Percentiles rank a stretch among this genome's conserved stretches.
These are phyloP conservation scores for Auricularia heimuer DNA, from an alignment of 768 basidiomycete species.

Conservation along the genomic window DNA sequence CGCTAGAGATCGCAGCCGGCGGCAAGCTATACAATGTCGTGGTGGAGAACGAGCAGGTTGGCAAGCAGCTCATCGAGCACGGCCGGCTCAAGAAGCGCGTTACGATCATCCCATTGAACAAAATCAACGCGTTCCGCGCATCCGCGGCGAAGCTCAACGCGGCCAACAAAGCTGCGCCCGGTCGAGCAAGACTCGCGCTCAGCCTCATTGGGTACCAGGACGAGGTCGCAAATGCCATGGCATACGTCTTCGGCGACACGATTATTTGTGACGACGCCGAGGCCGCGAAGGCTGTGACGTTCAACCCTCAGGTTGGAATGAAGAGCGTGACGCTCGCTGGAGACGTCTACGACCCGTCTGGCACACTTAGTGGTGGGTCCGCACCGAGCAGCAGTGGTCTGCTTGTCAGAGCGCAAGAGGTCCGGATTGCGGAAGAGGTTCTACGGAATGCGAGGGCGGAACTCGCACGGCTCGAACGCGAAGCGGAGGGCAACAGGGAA, in stretches of 20 bases:
- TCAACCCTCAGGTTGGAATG: slow-evolving; percentile 53
- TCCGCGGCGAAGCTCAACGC: slow-evolving; percentile 64
- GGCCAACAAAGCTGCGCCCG: slow-evolving; percentile 61
- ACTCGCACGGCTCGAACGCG: slow-evolving; percentile 43
- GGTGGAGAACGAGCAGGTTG: slow-evolving; percentile 82
- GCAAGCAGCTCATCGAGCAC: slow-evolving; percentile 72
- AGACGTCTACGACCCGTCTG: slow-evolving; percentile 93
- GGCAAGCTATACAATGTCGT: slow-evolving; percentile 88
- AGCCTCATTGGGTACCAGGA: slow-evolving; percentile 74
- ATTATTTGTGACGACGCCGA: slow-evolving; percentile 85
- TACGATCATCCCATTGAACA: slow-evolving; percentile 89
- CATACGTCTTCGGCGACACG: slow-evolving; percentile 88
- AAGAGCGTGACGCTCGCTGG: slow-evolving; percentile 90
- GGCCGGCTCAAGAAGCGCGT: slow-evolving; percentile 76
- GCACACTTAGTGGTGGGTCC: slow-evolving; percentile 85
- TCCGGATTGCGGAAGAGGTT: slow-evolving; percentile 56
- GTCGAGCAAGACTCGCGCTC: slow-evolving; percentile 79
- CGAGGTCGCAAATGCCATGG: slow-evolving; percentile 81
- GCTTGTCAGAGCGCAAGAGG: slow-evolving; percentile 74
- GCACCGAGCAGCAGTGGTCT: slow-evolving; percentile 67
- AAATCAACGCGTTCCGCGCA: slow-evolving; percentile 61
- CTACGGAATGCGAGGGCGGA: slow-evolving; percentile 39
- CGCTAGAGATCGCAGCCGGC: slow-evolving; percentile 88
- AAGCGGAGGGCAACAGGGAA: slow-evolving; percentile 42
- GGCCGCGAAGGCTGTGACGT: slow-evolving; percentile 81